phyloP scores from a whole-genome alignment of 495 filamentous ascomycete species.

The Saxophila tyrrhenica region DNA sequence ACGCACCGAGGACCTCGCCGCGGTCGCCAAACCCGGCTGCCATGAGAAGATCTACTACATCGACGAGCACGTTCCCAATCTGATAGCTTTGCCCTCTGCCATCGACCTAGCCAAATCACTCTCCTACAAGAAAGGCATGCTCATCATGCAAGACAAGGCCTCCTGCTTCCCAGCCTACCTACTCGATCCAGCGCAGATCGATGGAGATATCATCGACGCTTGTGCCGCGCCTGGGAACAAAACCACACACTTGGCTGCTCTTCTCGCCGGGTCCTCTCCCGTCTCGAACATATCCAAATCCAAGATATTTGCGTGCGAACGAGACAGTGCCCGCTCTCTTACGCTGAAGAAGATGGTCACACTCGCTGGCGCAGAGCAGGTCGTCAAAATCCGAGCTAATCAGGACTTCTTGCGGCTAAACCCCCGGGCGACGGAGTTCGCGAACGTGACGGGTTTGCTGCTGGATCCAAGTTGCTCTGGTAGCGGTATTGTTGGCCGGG shows the following conservation, averaged over 20 bases:
- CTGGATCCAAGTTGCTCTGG: slow-evolving; percentile 92
- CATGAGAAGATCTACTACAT: slow-evolving; percentile 39
- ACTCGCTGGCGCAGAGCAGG: slow-evolving; percentile 52
- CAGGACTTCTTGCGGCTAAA: slow-evolving; percentile 71
- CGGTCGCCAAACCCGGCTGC: slow-evolving; percentile 24
- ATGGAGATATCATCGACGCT: slow-evolving; percentile 73
- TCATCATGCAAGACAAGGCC: slow-evolving; percentile 93
- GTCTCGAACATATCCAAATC: neutral
- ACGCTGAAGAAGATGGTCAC: slow-evolving; percentile 74
- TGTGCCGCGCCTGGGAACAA: slow-evolving; percentile 96
- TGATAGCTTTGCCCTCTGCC: slow-evolving; percentile 63
- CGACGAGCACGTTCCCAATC: slow-evolving; percentile 69
- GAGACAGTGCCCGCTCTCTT: slow-evolving; percentile 50
- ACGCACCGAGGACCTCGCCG: slow-evolving; percentile 37
- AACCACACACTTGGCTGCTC: slow-evolving; percentile 81
- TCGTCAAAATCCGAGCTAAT: slow-evolving; percentile 54
- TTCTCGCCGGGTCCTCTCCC: slow-evolving; percentile 28
- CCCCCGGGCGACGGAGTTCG: slow-evolving; percentile 42
- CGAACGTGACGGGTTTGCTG: slow-evolving; percentile 58
- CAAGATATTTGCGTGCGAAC: slow-evolving; percentile 57
- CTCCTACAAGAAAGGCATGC: slow-evolving; percentile 61
- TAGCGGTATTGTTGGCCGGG: slow-evolving; percentile 81
- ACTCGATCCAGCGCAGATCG: slow-evolving; percentile 46
- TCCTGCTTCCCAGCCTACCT: slow-evolving; percentile 91
- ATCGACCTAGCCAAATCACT: slow-evolving; percentile 53